Conservation (phyloP, 2,329 filamentous ascomycete genomes). For the Colletotrichum sp. region DNA sequence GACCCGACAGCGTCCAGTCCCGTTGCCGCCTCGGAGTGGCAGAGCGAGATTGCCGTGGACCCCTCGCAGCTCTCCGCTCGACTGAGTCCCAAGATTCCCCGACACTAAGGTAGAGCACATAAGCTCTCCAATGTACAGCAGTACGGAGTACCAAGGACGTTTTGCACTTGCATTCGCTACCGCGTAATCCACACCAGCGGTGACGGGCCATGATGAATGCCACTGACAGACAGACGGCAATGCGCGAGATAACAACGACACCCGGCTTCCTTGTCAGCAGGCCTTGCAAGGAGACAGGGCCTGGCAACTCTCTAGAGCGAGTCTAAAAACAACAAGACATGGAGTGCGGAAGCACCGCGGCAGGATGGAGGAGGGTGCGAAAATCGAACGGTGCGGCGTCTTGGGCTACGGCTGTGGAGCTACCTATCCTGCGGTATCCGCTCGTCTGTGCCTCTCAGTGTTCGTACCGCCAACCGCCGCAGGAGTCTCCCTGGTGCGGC, state of each 20-base stretch:
- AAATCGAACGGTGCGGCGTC: neutral
- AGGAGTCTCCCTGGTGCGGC: neutral
- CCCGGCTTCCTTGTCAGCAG: neutral
- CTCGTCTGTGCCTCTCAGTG: neutral
- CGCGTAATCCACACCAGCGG: neutral
- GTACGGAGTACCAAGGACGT: neutral
- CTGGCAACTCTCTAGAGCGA: neutral
- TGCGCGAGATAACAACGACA: neutral
- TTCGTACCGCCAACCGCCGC: neutral
- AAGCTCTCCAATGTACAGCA: neutral
- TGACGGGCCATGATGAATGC: neutral
- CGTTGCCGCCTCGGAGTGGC: slow-evolving; percentile 2
- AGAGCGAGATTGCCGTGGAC: slow-evolving; percentile 16
- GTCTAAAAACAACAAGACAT: neutral
- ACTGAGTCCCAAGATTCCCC: neutral
- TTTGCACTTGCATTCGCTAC: neutral
- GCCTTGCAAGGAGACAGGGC: neutral
- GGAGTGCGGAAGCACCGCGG: neutral
- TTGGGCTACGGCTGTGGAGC: neutral
- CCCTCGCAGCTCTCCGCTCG: neutral
- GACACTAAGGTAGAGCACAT: neutral
- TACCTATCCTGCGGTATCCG: neutral
- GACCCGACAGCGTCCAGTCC: neutral
- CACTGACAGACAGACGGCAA: neutral
- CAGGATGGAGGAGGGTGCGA: neutral